Conservation (phyloP, 176 grass and related monocot species). For the Triticum dicoccoides region DNA sequence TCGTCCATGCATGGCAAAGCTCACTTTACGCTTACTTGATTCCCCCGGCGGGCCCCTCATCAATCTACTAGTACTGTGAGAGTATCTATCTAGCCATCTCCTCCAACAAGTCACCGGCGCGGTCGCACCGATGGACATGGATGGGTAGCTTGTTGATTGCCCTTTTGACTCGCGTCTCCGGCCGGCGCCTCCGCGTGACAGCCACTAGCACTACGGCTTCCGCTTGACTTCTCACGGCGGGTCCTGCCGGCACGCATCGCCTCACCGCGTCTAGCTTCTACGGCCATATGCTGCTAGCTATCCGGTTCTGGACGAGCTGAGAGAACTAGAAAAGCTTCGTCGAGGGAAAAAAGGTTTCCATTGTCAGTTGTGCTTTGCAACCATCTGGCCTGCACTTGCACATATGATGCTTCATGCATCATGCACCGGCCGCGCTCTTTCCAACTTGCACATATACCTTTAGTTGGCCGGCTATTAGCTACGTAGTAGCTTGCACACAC, state of each 20-base stretch:
- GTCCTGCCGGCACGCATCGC: not conserved
- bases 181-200: constrained; percentile 9
- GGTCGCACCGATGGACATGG: no score
- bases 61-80: not conserved
- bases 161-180: constrained; percentile 14
- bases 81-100: not conserved
- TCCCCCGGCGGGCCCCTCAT: not conserved
- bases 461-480: no score
- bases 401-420: not conserved
- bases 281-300: not conserved
- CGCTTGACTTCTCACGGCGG: not conserved
- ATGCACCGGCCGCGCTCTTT: not conserved
- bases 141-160: not conserved
- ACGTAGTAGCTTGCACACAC: no score
- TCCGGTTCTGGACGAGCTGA: not conserved
- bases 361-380: constrained; percentile 19
- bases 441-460: not conserved
- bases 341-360: not conserved
- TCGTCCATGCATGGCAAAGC: not conserved
- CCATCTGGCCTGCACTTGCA: not conserved
- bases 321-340: not conserved
- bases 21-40: constrained; percentile 39
- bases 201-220: not conserved
- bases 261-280: not conserved
- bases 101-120: not conserved